A percentile compares a stretch with the other conserved stretches of the same genome.
These are phyloP conservation scores for Myotisia sp. DNA, from an alignment of 2,329 filamentous ascomycete species.

Conservation along the genomic window DNA sequence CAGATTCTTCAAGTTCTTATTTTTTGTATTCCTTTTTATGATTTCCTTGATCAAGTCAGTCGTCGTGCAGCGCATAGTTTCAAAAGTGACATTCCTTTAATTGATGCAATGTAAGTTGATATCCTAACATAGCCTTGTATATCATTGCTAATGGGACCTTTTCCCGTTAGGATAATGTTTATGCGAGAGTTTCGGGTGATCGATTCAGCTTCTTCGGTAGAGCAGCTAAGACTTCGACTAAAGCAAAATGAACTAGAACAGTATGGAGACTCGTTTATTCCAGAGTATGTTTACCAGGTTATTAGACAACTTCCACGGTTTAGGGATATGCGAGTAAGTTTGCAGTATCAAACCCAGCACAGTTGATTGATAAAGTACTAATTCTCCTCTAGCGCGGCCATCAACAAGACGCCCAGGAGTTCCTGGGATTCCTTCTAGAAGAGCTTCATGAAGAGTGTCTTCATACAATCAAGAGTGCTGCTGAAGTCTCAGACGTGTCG, in stretches of 20 bases:
- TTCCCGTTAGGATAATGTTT: conserved; percentile 64
- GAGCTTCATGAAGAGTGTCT: conserved; percentile 87
- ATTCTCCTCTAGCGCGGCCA: conserved; percentile 55
- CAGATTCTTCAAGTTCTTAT: conserved; percentile 90
- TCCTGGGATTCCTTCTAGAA: conserved; percentile 82
- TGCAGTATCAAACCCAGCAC: not conserved
- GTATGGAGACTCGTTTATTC: conserved; percentile 80
- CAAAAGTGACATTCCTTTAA: conserved; percentile 82
- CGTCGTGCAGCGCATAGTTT: conserved; percentile 78
- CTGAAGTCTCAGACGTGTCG: conserved; percentile 30
- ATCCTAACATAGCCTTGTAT: not conserved
- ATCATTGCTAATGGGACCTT: conserved; percentile 7
- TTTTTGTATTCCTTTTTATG: conserved; percentile 87
- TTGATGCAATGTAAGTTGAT: conserved; percentile 71
- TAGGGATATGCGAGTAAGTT: conserved; percentile 70
- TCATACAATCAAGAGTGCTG: conserved; percentile 51
- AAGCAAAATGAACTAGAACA: conserved; percentile 76
- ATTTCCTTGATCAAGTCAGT: conserved; percentile 76
- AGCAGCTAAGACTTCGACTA: conserved; percentile 57
- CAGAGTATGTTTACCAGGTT: conserved; percentile 89
- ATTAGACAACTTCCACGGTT: conserved; percentile 79
- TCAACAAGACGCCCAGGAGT: conserved; percentile 96
- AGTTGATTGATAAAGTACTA: conserved; percentile 9
- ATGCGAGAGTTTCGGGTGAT: conserved; percentile 83
- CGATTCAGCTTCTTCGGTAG: conserved; percentile 58